Percentiles rank a stretch among this genome's conserved stretches.
Evolutionary conservation across 257 asterid genomes (phyloP).

Genomic region (Petunia secreta): DNA sequence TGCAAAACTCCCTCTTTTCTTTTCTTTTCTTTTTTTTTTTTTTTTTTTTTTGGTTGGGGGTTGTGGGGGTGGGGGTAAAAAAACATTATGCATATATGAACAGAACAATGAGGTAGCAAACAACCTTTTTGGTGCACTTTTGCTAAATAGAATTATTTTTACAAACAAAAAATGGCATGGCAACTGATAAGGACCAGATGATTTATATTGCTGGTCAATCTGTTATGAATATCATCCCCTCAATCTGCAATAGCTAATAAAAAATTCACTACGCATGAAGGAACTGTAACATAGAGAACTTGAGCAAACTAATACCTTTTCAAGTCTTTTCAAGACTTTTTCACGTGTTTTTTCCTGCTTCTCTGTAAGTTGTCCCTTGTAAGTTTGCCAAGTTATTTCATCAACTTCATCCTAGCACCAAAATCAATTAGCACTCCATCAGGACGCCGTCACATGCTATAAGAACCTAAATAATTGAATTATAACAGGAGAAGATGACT

Average conservation of each 20-base stretch:
- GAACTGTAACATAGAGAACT: slow-evolving; percentile 17
- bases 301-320: slow-evolving; percentile 58
- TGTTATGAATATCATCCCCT: neutral
- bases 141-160: neutral
- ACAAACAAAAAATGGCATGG: neutral
- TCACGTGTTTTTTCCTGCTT: slow-evolving; percentile 97
- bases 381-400: slow-evolving; percentile 97
- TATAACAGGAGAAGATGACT: slow-evolving; percentile 4
- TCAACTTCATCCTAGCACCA: slow-evolving; percentile 72
- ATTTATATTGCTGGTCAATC: neutral
- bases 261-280: neutral
- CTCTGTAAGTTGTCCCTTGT: slow-evolving; percentile 94
- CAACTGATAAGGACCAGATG: neutral
- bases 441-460: slow-evolving; percentile 4
- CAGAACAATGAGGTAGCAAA: neutral
- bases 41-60: too few relatives aligned
- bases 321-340: slow-evolving; percentile 88
- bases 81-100: too few relatives aligned
- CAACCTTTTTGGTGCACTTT: neutral
- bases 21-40: neutral
- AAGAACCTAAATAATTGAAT: slow-evolving; percentile 3
- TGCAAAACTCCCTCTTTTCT: too few relatives aligned
- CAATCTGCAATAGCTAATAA: neutral
- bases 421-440: slow-evolving; percentile 10
- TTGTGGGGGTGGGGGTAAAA: too few relatives aligned